Conservation (phyloP, 352 stramenopile genomes). For the Phytophthora parvispora region DNA sequence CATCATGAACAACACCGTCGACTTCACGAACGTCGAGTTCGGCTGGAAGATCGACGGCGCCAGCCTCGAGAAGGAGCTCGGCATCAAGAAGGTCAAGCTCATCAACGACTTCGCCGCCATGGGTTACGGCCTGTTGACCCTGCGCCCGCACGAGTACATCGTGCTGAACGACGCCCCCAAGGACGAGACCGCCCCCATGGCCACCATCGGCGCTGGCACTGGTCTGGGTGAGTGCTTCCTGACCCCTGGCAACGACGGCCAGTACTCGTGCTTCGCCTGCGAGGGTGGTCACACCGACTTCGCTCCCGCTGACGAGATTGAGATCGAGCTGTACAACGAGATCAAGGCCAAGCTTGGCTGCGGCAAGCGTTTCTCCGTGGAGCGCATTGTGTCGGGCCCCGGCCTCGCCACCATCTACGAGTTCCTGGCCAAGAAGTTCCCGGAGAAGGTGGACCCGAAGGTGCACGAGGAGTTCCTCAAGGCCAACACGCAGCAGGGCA, state of each 20-base stretch:
- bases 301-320: constrained; percentile 85
- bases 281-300: constrained; percentile 97
- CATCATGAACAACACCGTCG: constrained; percentile 81
- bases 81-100: constrained; percentile 91
- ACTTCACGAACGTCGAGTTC: constrained; percentile 95
- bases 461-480: constrained; percentile 73
- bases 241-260: constrained; percentile 77
- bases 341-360: constrained; percentile 78
- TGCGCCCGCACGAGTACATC: constrained; percentile 93
- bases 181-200: constrained; percentile 89
- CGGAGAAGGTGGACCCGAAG: constrained; percentile 78
- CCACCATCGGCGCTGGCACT: constrained; percentile 96
- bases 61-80: constrained; percentile 71
- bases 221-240: constrained; percentile 97
- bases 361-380: constrained; percentile 91
- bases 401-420: constrained; percentile 97
- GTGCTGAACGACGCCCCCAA: constrained; percentile 81
- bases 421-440: constrained; percentile 93
- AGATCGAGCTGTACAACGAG: constrained; percentile 84
- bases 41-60: constrained; percentile 91
- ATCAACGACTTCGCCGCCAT: constrained; percentile 98
- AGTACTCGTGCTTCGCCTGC: constrained; percentile 93
- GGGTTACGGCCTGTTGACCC: constrained; percentile 97
- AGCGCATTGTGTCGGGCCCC: constrained; percentile 95
- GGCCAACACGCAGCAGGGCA: constrained; percentile 67